Percentiles rank a stretch among this genome's conserved stretches.
These are phyloP conservation scores for Colletotrichum limetticola DNA, from an alignment of 2,329 filamentous ascomycete species.

Conservation along the genomic window DNA sequence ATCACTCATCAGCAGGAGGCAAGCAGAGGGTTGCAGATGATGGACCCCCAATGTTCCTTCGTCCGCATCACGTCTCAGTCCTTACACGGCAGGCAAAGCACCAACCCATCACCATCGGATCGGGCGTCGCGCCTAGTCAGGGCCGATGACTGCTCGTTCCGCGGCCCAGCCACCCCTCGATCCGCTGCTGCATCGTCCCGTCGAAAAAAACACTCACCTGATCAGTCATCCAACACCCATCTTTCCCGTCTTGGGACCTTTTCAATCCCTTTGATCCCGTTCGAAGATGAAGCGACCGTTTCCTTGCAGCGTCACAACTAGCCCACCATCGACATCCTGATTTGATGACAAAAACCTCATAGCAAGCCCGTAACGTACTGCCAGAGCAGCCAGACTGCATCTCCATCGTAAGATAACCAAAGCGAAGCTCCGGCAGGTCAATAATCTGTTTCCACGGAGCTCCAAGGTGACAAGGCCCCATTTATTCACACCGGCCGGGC, in stretches of 20 bases:
- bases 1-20: background rate
- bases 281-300: background rate
- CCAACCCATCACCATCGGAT: constrained; percentile 7
- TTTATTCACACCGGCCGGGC: background rate
- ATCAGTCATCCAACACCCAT: constrained; percentile 3
- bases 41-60: background rate
- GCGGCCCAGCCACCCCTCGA: background rate
- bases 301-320: constrained; percentile 15
- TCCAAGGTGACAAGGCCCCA: background rate
- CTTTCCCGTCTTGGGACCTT: background rate
- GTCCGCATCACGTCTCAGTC: background rate
- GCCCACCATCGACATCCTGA: constrained; percentile 1
- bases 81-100: background rate
- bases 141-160: constrained; percentile 2
- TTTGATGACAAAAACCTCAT: constrained; percentile 24
- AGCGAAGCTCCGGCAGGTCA: background rate
- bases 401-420: background rate
- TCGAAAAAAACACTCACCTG: background rate
- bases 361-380: too few species aligned
- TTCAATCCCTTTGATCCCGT: background rate
- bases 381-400: background rate
- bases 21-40: background rate
- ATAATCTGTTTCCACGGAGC: background rate
- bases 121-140: constrained; percentile 24
- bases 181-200: background rate